Base-by-base conservation (phyloP, 129 eudicot species). In the Dittrichia graveolens region DNA sequence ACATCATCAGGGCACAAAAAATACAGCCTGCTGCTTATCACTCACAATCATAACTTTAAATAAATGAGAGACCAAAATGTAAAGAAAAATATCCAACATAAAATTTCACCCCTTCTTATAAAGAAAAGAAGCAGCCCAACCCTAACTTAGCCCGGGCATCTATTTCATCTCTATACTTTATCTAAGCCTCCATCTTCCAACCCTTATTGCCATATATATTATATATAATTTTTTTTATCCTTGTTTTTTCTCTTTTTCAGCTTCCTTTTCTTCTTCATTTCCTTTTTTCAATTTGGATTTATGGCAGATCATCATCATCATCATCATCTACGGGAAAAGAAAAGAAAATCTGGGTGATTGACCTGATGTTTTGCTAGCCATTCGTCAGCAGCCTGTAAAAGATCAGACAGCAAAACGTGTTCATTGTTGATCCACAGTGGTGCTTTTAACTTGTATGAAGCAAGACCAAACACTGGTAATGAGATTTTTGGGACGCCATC, bases 281-380 rank as follows among this genome's bases (percentile, higher is more conserved):
- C 5, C 5, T 8, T 5, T 49, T 40, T 35, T 6, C n/a, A n/a
- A 58, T 47, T 61, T 58, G 9, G n/a, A 64, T 55, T 62, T 49
- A 62, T 5, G 61, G 58, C 37, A 50, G 46, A 74, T 39, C 34
- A 34, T 19, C 15, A 47, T 34, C n/a, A 40, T 13, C 62, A 39
- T 57, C 45, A 41, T 79, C 89, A 94, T 79, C 88, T 84, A 69
- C 88, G 89, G 70, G 86, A 77, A 85, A 86, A 88, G 87, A 95
- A 95, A 69, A 83, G 82, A 71, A 86, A 91, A 80, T 95, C 99
- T 2, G 99, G 99, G 88, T 90, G 97, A 71, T 88, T 79, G 86
- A 90, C 99, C 78, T 83, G 85, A 56, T 76, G 96, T 9, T 19
- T 39, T 5, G 87, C 75, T 37, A 90, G 76, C 96, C 91, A 81